phyloP scores from a whole-genome alignment of 129 eudicot species.

The Arctium minus region DNA sequence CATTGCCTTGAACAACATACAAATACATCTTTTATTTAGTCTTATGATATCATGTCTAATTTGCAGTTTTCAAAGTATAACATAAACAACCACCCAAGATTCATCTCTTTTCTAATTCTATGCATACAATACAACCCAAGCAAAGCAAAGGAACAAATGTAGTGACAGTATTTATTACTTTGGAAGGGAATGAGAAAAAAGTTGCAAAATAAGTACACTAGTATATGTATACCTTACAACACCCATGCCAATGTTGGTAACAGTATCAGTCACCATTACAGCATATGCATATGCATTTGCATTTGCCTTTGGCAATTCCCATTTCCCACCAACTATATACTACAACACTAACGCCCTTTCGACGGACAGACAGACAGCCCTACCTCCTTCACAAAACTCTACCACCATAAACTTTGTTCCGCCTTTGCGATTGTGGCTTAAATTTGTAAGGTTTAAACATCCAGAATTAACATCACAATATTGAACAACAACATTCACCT shows the following conservation, averaged over 20 bases:
- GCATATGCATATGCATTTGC: neutral
- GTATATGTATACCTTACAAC: neutral
- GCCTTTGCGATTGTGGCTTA: neutral
- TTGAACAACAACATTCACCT: conserved; percentile 1
- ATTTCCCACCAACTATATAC: neutral
- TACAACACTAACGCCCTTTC: neutral
- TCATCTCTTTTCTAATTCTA: no score
- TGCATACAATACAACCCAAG: neutral
- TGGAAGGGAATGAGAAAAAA: neutral
- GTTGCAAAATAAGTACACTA: neutral
- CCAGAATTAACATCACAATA: neutral
- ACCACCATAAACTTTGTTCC: neutral
- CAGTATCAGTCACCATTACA: neutral
- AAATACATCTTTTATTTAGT: no score
- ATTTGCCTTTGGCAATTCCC: no score
- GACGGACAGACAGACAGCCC: neutral
- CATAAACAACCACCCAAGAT: no score
- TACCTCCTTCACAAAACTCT: neutral
- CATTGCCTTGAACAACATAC: no score
- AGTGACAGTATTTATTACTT: neutral
- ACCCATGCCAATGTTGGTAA: neutral
- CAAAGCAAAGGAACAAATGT: neutral
- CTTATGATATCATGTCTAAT: no score
- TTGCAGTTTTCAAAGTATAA: no score
- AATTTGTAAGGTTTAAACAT: neutral